Conservation (phyloP, 1,139 yeast species). For the Geotrichum bryndzae region DNA sequence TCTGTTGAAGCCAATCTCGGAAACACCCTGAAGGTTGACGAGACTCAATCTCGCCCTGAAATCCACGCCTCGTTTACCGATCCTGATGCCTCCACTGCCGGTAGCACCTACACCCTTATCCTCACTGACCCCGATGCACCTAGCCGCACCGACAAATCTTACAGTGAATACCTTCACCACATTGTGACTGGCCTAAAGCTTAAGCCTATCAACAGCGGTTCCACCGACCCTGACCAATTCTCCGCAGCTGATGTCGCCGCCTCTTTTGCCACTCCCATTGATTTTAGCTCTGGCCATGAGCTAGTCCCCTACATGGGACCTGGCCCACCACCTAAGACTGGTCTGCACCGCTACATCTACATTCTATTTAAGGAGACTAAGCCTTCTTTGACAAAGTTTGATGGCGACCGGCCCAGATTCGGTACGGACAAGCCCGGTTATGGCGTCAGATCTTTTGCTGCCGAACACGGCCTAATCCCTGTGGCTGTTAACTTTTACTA, state of each 20-base stretch:
- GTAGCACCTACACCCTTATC: conserved; percentile 64
- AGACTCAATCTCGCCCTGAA: conserved; percentile 59
- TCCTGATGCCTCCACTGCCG: conserved; percentile 26
- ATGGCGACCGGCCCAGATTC: conserved; percentile 70
- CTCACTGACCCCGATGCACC: conserved; percentile 96
- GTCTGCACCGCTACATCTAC: conserved; percentile 76
- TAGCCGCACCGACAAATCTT: conserved; percentile 67
- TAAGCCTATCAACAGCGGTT: conserved; percentile 43
- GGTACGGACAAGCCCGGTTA: conserved; percentile 72
- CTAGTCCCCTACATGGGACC: conserved; percentile 63
- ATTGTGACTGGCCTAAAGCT: conserved; percentile 58
- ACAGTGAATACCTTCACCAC: conserved; percentile 86
- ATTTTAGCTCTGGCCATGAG: conserved; percentile 29
- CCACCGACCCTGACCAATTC: conserved; percentile 32
- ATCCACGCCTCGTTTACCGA: conserved; percentile 60
- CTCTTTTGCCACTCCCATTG: conserved; percentile 32
- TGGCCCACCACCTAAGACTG: conserved; percentile 78
- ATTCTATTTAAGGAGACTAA: conserved; percentile 60
- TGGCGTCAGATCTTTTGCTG: conserved; percentile 74
- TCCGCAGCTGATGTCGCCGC: conserved; percentile 27
- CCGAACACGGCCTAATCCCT: conserved; percentile 55
- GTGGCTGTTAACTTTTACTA: conserved; percentile 75
- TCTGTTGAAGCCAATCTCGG: conserved; percentile 72
- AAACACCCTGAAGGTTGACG: conserved; percentile 57
- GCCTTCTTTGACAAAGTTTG: conserved; percentile 34